phyloP scores from a whole-genome alignment of 371 early-diverging fungal genomes.

The Amoeboradix gromovi region DNA sequence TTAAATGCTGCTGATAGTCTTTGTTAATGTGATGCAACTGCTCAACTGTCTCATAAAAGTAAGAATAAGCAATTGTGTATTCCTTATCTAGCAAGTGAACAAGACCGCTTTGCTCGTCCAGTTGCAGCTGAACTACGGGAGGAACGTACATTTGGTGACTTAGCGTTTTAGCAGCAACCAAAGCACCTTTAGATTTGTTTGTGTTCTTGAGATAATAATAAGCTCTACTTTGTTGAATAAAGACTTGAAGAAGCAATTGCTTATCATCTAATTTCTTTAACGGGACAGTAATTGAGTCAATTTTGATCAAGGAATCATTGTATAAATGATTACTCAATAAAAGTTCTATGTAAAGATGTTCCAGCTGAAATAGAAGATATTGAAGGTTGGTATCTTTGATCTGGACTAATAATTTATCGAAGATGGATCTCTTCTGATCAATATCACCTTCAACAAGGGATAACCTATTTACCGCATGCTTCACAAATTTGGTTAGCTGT shows the following conservation, averaged over 20 bases:
- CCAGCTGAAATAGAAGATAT: no score
- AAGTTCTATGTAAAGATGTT: no score
- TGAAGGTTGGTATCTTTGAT: no score
- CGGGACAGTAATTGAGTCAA: no score
- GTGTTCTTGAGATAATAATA: slow-evolving; percentile 74
- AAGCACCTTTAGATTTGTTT: slow-evolving; percentile 75
- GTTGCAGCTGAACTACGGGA: slow-evolving; percentile 76
- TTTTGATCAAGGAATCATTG: no score
- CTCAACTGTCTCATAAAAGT: slow-evolving; percentile 94
- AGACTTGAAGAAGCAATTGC: slow-evolving; percentile 82
- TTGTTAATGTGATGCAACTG: slow-evolving; percentile 4
- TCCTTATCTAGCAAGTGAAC: slow-evolving; percentile 93
- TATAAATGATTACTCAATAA: no score
- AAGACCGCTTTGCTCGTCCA: slow-evolving; percentile 90
- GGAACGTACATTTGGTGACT: slow-evolving; percentile 94
- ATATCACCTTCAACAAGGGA: no score
- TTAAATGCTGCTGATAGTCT: no score
- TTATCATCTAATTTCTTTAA: slow-evolving; percentile 95
- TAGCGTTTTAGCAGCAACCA: slow-evolving; percentile 83
- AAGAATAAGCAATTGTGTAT: slow-evolving; percentile 83
- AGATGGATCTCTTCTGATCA: no score
- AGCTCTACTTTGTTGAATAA: slow-evolving; percentile 70
- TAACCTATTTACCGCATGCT: no score
- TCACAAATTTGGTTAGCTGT: no score
- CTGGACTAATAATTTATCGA: no score